Percentiles rank a stretch among this genome's conserved stretches.
phyloP scores from a whole-genome alignment of 2,329 filamentous ascomycete species.

The Aureobasidium sp. region DNA sequence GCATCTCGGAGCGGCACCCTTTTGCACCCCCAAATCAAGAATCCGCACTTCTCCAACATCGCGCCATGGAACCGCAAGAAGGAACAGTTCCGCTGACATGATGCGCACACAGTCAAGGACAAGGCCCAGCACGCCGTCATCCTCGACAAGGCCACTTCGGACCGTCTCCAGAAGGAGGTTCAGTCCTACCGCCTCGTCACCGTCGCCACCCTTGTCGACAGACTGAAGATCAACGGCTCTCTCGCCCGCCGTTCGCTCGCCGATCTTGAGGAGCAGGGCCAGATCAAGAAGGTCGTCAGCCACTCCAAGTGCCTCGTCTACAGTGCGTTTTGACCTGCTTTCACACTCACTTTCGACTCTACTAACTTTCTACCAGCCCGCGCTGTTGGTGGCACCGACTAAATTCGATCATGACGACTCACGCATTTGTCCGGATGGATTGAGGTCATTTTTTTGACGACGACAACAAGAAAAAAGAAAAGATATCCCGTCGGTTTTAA shows the following conservation, averaged over 20 bases:
- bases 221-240: conserved; percentile 99
- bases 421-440: conserved; percentile 9
- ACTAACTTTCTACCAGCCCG: conserved; percentile 15
- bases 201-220: conserved; percentile 95
- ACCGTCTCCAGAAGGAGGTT: conserved; percentile 99
- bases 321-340: conserved; percentile 50
- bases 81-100: conserved; percentile 16
- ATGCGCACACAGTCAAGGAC: conserved; percentile 80
- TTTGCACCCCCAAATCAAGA: background rate
- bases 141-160: conserved; percentile 93
- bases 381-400: conserved; percentile 19
- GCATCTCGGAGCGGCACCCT: background rate
- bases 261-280: conserved; percentile 95
- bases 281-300: conserved; percentile 94
- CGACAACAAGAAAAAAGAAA: conserved; percentile 7
- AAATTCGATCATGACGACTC: conserved; percentile 12
- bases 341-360: background rate
- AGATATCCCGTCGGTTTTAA: conserved; percentile 5
- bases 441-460: conserved; percentile 11
- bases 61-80: background rate
- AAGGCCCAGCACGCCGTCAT: conserved; percentile 99
- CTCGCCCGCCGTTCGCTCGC: conserved; percentile 80
- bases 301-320: conserved; percentile 99
- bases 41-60: conserved; percentile 10
- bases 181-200: conserved; percentile 99